phyloP scores from a whole-genome alignment of 176 grass and related monocot genomes.

The Canna indica region DNA sequence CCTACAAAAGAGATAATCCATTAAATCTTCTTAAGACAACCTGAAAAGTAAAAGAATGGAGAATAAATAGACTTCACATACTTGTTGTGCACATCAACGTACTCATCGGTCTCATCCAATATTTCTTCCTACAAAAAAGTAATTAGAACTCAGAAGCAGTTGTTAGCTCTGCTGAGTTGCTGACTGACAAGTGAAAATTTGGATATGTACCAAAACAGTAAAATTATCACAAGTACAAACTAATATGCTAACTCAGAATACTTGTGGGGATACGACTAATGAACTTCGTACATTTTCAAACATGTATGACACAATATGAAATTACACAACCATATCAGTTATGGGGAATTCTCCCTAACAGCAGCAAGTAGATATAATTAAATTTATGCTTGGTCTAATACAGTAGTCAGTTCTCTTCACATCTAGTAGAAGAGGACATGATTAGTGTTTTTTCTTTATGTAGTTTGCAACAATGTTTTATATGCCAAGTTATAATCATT shows the following conservation, averaged over 20 bases:
- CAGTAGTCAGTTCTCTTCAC: no score
- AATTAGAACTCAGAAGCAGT: not conserved
- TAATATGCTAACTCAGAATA: conserved; percentile 3
- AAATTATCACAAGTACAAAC: not conserved
- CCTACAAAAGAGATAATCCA: conserved; percentile 30
- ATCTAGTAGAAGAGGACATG: no score
- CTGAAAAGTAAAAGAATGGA: conserved; percentile 7
- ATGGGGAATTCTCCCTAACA: no score
- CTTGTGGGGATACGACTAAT: not conserved
- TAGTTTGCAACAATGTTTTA: no score
- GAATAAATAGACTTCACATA: conserved; percentile 28
- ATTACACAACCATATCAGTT: not conserved
- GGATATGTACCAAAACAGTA: not conserved
- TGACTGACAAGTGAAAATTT: not conserved
- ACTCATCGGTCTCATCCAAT: conserved; percentile 93
- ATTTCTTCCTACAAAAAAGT: conserved; percentile 71
- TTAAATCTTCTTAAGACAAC: not conserved
- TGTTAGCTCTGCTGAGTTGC: not conserved
- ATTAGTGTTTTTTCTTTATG: no score
- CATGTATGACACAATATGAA: not conserved
- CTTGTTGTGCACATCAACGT: conserved; percentile 98
- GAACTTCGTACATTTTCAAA: not conserved
- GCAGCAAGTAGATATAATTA: no score
- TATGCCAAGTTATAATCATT: no score
- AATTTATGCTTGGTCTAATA: no score